Base-by-base conservation (phyloP, 352 stramenopile genomes). In the Pythium dissotocum region DNA sequence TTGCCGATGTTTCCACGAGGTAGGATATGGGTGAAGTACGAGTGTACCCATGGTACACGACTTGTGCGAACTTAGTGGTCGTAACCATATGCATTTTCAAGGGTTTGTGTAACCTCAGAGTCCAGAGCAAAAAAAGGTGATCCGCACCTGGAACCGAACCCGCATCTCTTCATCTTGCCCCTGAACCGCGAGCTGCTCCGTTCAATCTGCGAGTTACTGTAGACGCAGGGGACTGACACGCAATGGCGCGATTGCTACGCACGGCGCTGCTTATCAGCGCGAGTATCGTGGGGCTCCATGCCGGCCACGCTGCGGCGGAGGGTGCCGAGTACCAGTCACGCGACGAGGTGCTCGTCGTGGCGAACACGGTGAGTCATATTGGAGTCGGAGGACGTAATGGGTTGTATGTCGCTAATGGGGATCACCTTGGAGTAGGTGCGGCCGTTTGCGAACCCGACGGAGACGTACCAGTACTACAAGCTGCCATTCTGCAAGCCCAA, bases 391-490 rank as follows among this genome's bases (percentile, higher is more conserved):
- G 48, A 26, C 14, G 40, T 59, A 42, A 51, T 52, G 24, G 21
- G 26, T 2, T 53, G 21, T 24, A 24, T 9, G 52, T 12, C 28
- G 32, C 28, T 58, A 6, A 53, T 21, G 38, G 12, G 30, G 16
- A n/a, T 49, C n/a, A 30, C 21, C 21, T 24, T 18, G 21, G 28
- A 48, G 38, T 52, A 88, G 77, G 76, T 89, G 54, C 96, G 95
- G 18, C 97, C 97, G 36, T 99, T 98, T 66, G 98, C 98, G 54
- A 99, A 99, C 80, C 97, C 96, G 24, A 98, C 93, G 3, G 97
- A 99, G 77, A 99, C 97, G 57, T 99, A 99, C 77, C 90, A 97
- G 74, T 99, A 99, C 81, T 99, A 99, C 80, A 98, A 94, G 54
- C 81, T 99, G 48, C 97, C 97, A 30, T 99, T 97, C 83, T 99